phyloP scores from a whole-genome alignment of 2,329 filamentous ascomycete genomes.

The Penicillium sp. region DNA sequence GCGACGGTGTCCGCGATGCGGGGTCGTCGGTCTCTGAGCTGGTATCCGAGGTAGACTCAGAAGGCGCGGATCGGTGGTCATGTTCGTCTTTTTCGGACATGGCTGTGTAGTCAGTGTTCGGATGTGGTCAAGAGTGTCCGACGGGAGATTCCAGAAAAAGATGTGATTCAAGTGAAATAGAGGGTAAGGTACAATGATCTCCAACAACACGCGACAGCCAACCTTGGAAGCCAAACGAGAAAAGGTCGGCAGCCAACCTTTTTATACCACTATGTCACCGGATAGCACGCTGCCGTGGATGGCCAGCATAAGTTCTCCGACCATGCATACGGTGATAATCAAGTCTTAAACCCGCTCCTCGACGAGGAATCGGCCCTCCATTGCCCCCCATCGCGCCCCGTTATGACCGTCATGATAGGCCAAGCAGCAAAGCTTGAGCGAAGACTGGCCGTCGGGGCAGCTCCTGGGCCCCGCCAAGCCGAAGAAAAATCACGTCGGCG shows the following conservation, averaged over 20 bases:
- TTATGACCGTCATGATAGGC: constrained; percentile 6
- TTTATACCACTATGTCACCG: constrained; percentile 11
- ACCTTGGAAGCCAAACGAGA: not conserved
- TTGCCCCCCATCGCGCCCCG: not conserved
- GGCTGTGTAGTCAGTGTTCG: not conserved
- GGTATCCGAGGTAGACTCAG: constrained; percentile 4
- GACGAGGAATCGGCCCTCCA: not conserved
- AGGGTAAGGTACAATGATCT: not conserved
- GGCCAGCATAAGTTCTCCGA: constrained; percentile 12
- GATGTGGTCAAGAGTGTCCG: not conserved
- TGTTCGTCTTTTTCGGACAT: constrained; percentile 9
- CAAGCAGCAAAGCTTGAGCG: not conserved
- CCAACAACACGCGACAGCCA: not conserved
- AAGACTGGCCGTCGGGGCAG: constrained; percentile 1
- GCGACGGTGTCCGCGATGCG: constrained; percentile 7
- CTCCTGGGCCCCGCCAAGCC: not conserved
- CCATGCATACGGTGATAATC: constrained; percentile 17
- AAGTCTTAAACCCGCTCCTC: constrained; percentile 8
- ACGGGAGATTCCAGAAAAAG: not conserved
- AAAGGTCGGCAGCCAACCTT: not conserved
- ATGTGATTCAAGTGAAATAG: not conserved
- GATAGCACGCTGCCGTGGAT: constrained; percentile 5
- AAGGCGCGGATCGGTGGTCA: not conserved
- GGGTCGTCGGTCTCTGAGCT: constrained; percentile 3
- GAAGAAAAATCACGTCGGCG: not conserved